Evolutionary conservation across 179 eudicot species (phyloP).

Genomic region (Beta lomatogona): DNA sequence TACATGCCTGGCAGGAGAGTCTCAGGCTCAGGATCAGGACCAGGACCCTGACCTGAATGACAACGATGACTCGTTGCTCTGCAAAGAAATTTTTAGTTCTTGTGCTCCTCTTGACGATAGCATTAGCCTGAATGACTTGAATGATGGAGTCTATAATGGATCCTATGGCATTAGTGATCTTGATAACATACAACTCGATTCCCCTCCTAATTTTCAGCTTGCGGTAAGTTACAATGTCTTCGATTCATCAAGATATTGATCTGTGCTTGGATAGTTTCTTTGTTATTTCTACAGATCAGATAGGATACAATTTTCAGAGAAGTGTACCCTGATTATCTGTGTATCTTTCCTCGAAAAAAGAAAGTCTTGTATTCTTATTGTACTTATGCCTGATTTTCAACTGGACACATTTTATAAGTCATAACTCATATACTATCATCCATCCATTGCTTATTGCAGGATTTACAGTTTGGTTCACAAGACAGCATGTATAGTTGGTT

Average conservation of each 20-base stretch:
- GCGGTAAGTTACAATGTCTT: conserved; percentile 41
- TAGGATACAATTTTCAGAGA: too few species aligned
- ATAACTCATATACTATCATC: too few species aligned
- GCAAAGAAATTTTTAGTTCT: conserved; percentile 51
- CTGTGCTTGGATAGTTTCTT: too few species aligned
- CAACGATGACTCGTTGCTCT: conserved; percentile 37
- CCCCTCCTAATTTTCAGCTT: conserved; percentile 54
- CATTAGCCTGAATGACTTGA: conserved; percentile 30
- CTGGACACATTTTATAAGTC: neutral
- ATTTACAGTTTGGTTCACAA: conserved; percentile 61
- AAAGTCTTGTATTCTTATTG: neutral
- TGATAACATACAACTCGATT: conserved; percentile 57
- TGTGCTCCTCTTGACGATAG: conserved; percentile 34
- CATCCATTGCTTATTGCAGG: conserved; percentile 40
- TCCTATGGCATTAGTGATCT: conserved; percentile 42
- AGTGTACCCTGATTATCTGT: too few species aligned
- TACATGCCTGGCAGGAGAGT: conserved; percentile 44
- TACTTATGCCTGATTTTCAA: neutral
- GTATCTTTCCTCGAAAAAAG: too few species aligned
- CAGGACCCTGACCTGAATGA: conserved; percentile 32
- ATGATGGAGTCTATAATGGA: conserved; percentile 17
- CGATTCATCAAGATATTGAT: too few species aligned
- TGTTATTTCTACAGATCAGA: too few species aligned
- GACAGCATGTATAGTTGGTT: conserved; percentile 60
- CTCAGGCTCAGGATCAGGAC: conserved; percentile 53